A percentile compares a stretch with the other conserved stretches of the same genome.
phyloP scores from a whole-genome alignment of 495 filamentous ascomycete genomes.

The Bacidia gigantensis region DNA sequence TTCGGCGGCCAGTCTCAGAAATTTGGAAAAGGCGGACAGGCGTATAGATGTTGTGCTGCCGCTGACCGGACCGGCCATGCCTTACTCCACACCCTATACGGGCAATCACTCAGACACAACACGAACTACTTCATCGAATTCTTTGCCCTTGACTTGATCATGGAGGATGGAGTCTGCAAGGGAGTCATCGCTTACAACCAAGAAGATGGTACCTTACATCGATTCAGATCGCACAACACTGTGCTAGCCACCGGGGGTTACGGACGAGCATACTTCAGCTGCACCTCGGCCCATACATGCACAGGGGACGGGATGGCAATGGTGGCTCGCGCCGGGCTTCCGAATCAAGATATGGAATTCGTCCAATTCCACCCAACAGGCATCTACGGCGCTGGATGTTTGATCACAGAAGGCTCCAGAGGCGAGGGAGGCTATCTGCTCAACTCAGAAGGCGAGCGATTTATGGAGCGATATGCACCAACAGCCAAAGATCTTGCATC shows the following conservation, averaged over 20 bases:
- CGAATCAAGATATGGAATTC: conserved; percentile 98
- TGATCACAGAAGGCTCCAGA: conserved; percentile 97
- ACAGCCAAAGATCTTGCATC: conserved; percentile 92
- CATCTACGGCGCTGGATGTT: conserved; percentile 95
- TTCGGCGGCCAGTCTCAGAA: conserved; percentile 95
- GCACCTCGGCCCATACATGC: conserved; percentile 94
- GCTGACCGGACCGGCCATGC: conserved; percentile 94
- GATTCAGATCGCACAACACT: conserved; percentile 90
- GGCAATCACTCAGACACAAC: conserved; percentile 91
- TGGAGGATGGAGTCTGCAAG: conserved; percentile 91
- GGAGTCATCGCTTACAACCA: conserved; percentile 96
- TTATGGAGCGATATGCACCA: conserved; percentile 97
- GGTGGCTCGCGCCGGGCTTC: conserved; percentile 93
- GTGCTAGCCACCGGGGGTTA: conserved; percentile 94
- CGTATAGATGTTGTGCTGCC: conserved; percentile 89
- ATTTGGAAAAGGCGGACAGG: conserved; percentile 90
- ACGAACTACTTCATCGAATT: conserved; percentile 99
- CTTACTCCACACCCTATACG: conserved; percentile 93
- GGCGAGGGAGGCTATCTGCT: conserved; percentile 96
- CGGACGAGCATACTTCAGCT: conserved; percentile 93
- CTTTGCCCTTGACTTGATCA: conserved; percentile 90
- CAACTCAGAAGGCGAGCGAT: conserved; percentile 93
- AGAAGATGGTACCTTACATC: conserved; percentile 92
- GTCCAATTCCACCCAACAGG: conserved; percentile 99
- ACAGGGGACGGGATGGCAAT: conserved; percentile 98